Evolutionary conservation across 495 filamentous ascomycete species (phyloP).

Genomic region (Tuber microsphaerosporum): DNA sequence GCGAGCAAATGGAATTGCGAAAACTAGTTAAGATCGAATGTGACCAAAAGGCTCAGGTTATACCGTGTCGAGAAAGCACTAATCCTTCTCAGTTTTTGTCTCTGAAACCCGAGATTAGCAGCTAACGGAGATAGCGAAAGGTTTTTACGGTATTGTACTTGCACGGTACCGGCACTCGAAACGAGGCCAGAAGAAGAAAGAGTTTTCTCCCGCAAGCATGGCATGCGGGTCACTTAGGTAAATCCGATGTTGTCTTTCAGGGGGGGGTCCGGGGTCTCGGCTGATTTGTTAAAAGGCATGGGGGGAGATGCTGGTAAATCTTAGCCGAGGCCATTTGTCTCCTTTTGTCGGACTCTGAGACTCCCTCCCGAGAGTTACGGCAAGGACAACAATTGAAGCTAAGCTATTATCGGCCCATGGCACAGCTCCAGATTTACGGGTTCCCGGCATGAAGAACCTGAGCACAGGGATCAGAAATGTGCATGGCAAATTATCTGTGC

Average conservation of each 20-base stretch:
- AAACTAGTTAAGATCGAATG: no score
- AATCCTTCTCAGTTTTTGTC: no score
- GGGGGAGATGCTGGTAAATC: neutral
- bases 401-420: neutral
- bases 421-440: neutral
- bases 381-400: neutral
- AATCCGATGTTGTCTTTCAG: constrained; percentile 3
- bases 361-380: neutral
- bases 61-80: no score
- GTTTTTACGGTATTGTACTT: neutral
- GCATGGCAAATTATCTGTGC: no score
- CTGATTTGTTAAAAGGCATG: neutral
- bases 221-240: neutral
- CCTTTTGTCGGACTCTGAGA: neutral
- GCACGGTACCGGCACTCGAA: neutral
- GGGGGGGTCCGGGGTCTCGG: neutral
- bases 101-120: no score
- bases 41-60: no score
- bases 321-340: neutral
- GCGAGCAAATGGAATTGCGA: no score
- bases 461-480: no score
- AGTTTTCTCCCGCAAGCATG: neutral
- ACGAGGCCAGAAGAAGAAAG: neutral
- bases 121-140: no score
- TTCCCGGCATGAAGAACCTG: no score